These are phyloP conservation scores for Talaromyces proteolyticus DNA, from an alignment of 495 filamentous ascomycete genomes.

Conservation along the genomic window DNA sequence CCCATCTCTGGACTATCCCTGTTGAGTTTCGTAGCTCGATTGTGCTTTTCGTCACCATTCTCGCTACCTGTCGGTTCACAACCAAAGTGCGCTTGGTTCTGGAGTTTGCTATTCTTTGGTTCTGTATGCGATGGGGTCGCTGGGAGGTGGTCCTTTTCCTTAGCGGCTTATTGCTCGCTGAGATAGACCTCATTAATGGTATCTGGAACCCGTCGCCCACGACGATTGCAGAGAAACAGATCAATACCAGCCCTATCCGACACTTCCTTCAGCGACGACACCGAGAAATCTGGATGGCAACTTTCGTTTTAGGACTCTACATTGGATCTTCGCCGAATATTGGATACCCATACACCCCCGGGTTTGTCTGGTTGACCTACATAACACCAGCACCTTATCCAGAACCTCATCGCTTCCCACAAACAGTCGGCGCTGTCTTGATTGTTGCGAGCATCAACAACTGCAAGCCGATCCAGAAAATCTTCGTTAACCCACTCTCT, in stretches of 20 bases:
- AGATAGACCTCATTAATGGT: conserved; percentile 46
- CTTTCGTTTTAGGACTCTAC: conserved; percentile 37
- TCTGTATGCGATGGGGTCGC: conserved; percentile 51
- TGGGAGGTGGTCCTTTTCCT: conserved; percentile 58
- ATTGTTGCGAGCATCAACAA: conserved; percentile 52
- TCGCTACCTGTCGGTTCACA: conserved; percentile 48
- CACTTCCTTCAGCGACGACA: conserved; percentile 32
- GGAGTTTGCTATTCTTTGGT: conserved; percentile 40
- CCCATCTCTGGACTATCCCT: conserved; percentile 70
- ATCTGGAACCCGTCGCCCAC: conserved; percentile 24
- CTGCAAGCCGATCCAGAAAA: conserved; percentile 40
- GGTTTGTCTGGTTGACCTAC: conserved; percentile 35
- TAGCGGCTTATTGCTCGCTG: conserved; percentile 53
- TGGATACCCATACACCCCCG: conserved; percentile 38
- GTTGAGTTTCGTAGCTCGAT: conserved; percentile 63
- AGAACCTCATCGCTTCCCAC: conserved; percentile 38
- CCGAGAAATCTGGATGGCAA: conserved; percentile 48
- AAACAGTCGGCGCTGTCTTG: conserved; percentile 47
- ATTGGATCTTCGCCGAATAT: conserved; percentile 37
- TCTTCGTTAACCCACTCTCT: conserved; percentile 50
- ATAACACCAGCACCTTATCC: conserved; percentile 36
- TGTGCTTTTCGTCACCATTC: conserved; percentile 53
- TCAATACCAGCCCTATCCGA: conserved; percentile 8
- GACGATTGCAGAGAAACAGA: conserved; percentile 7
- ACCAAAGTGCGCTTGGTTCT: conserved; percentile 38